Conservation (phyloP, 2,329 filamentous ascomycete species). For the Ophiostoma perfectum region DNA sequence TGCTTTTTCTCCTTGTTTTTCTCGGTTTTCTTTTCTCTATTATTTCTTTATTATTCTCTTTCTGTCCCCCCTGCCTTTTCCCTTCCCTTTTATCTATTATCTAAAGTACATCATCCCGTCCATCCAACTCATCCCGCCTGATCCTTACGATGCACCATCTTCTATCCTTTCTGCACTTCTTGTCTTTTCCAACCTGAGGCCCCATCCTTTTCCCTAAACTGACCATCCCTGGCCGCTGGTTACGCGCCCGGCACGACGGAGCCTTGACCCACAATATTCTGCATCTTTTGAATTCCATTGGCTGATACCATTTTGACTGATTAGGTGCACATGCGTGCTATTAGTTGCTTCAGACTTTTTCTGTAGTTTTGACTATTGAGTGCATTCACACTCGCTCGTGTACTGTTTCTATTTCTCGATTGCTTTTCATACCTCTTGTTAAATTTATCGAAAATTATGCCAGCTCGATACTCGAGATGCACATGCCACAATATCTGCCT, state of each 20-base stretch:
- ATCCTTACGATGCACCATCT: neutral
- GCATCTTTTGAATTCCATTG: slow-evolving; percentile 1
- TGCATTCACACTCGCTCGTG: neutral
- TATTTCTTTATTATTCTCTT: neutral
- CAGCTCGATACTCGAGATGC: neutral
- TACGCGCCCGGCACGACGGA: slow-evolving; percentile 25
- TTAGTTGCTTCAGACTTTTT: neutral
- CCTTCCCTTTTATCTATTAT: neutral
- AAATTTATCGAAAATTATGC: neutral
- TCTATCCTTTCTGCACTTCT: slow-evolving; percentile 1
- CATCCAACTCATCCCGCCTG: neutral
- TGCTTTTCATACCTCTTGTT: neutral
- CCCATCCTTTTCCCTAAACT: slow-evolving; percentile 9
- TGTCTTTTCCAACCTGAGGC: neutral
- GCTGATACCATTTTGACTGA: neutral
- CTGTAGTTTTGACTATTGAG: neutral
- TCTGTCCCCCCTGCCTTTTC: neutral
- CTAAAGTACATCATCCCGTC: neutral
- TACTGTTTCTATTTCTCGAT: neutral
- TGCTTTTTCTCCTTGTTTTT: too few species aligned
- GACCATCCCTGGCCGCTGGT: slow-evolving; percentile 20
- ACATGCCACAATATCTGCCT: neutral
- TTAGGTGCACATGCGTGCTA: neutral
- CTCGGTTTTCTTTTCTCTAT: neutral
- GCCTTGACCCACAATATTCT: slow-evolving; percentile 15